These are phyloP conservation scores for Colletotrichum salicis DNA, from an alignment of 2,329 filamentous ascomycete genomes.

Conservation along the genomic window DNA sequence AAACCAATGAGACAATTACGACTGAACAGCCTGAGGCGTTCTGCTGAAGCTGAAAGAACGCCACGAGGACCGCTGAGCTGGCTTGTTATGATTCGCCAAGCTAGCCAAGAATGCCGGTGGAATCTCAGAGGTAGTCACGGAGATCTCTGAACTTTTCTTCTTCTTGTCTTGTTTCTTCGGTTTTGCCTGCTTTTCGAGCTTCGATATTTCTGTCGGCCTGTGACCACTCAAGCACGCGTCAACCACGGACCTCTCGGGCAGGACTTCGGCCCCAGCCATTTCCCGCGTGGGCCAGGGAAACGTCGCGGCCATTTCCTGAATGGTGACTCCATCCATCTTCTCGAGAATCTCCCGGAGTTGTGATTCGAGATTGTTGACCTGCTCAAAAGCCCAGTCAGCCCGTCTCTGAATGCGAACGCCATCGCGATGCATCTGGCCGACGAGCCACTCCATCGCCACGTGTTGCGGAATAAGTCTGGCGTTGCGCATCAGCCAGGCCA, in stretches of 20 bases:
- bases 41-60: neutral
- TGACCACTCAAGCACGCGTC: constrained; percentile 39
- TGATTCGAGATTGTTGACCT: constrained; percentile 43
- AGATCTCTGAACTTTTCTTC: neutral
- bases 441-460: constrained; percentile 48
- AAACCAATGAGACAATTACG: no score
- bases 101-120: neutral
- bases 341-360: constrained; percentile 45
- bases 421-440: constrained; percentile 46
- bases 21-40: neutral
- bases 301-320: constrained; percentile 48
- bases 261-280: constrained; percentile 47
- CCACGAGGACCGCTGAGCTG: neutral
- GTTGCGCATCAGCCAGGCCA: constrained; percentile 46
- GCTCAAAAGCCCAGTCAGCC: constrained; percentile 44
- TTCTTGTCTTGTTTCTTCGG: constrained; percentile 1
- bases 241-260: constrained; percentile 43
- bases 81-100: neutral
- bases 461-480: constrained; percentile 44
- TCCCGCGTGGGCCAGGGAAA: constrained; percentile 50
- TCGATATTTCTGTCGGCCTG: constrained; percentile 45
- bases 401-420: constrained; percentile 44
- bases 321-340: constrained; percentile 42
- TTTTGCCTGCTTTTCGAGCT: constrained; percentile 39
- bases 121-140: neutral